phyloP scores from a whole-genome alignment of 805 yeast genomes.

The Metschnikowia kofuensis region DNA sequence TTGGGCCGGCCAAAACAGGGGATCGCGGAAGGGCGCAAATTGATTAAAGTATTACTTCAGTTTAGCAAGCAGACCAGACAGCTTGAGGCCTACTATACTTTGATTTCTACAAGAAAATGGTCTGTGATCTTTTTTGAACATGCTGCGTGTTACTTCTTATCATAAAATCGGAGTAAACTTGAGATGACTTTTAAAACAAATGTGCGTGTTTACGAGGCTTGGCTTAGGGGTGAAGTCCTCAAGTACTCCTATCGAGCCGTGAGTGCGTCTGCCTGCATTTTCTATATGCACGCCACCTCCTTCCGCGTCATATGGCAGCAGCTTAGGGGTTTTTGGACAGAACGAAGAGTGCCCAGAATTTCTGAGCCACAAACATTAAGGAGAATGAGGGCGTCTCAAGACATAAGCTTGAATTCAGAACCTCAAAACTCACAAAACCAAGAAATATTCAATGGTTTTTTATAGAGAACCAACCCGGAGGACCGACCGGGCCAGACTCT shows the following conservation, averaged over 20 bases:
- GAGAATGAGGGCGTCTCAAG: no score
- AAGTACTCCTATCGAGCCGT: background rate
- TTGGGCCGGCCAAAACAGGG: background rate
- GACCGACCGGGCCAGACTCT: background rate
- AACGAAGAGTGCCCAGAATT: no score
- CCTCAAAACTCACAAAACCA: no score
- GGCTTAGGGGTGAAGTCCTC: background rate
- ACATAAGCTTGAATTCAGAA: no score
- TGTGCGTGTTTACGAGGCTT: background rate
- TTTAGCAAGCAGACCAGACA: background rate
- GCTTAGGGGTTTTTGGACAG: background rate
- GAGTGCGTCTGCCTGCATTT: background rate
- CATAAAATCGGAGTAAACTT: background rate
- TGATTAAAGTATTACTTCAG: no score
- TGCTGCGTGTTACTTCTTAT: background rate
- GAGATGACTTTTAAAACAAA: background rate
- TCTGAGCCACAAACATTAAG: no score
- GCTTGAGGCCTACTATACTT: background rate
- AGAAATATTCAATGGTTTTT: background rate
- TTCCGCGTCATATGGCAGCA: background rate
- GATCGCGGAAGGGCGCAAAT: no score
- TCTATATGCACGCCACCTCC: background rate
- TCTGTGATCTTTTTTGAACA: background rate
- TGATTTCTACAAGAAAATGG: background rate
- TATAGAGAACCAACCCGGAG: background rate